A percentile compares a stretch with the other conserved stretches of the same genome.
Evolutionary conservation across 345 rosid genomes (phyloP).

Genomic region (Anastatica hierochuntica): DNA sequence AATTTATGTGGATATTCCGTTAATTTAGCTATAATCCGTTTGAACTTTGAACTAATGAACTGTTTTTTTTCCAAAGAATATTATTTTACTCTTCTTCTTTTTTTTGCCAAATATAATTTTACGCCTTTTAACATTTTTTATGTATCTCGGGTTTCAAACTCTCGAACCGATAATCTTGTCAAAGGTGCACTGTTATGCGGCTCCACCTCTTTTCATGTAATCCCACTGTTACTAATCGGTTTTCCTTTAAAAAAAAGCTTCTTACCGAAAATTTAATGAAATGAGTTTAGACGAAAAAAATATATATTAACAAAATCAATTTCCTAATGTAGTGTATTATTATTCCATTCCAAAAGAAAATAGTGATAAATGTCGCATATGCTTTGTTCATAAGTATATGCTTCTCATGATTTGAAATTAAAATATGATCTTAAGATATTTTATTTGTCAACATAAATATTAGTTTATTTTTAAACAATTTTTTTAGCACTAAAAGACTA

Average conservation of each 20-base stretch:
- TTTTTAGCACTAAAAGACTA: too few relatives aligned
- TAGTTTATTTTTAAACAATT: constrained; percentile 1
- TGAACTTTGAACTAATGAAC: not conserved
- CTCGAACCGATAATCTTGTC: too few relatives aligned
- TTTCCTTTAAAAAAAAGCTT: too few relatives aligned
- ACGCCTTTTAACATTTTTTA: too few relatives aligned
- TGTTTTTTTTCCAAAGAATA: not conserved
- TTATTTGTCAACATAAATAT: constrained; percentile 13
- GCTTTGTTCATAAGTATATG: constrained; percentile 11
- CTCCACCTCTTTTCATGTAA: too few relatives aligned
- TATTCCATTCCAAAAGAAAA: not conserved
- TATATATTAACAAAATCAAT: not conserved
- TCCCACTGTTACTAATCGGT: too few relatives aligned
- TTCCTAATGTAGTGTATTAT: not conserved
- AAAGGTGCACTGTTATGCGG: too few relatives aligned
- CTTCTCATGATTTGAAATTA: not conserved
- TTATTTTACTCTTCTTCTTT: not conserved
- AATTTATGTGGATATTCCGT: constrained; percentile 21
- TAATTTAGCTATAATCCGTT: constrained; percentile 10
- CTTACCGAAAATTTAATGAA: too few relatives aligned
- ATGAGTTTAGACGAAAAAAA: too few relatives aligned
- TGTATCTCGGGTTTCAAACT: too few relatives aligned
- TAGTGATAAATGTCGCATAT: constrained; percentile 3
- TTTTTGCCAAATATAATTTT: too few relatives aligned
- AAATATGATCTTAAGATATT: constrained; percentile 1